Evolutionary conservation across 371 early-diverging fungal genomes (phyloP), one percentile per base, ranked within the genome.

Genomic region (Apophysomyces ossiformis): DNA sequence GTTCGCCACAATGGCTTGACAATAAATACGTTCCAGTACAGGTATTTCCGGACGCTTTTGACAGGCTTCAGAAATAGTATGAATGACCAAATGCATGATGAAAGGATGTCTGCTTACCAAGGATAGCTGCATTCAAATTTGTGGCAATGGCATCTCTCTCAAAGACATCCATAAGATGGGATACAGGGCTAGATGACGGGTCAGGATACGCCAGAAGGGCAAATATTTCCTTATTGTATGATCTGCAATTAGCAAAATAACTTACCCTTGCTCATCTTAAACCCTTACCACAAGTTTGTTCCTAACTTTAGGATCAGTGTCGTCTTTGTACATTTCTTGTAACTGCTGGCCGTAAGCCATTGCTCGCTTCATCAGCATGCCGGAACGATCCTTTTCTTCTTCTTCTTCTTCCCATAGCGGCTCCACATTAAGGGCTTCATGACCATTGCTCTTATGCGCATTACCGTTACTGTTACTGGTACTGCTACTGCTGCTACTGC

Each of bases 201-300:
- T 92, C 86, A 5, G 85, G 74, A 65, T 96, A 95, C 1, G 95
- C 95, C 35, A 94, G 66, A 45, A 94, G 76, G 12, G 93, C 87
- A 70, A 93, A 93, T 5, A 88, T 82, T 60, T 92, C 89, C 71
- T 70, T 57, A 13, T 7, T 37, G 36, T 7, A 47, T 47, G 47
- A 47, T n/a, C 11, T 4, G n/a, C 16, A n/a, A 16, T 13, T 21
- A 18, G 18, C 9, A 9, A 16, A n/a, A 11, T 6, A 6, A 50
- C 1, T 7, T 16, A 56, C 21, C 15, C 50, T 32, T 46, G 21
- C 32, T 26, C 39, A 6, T 46, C 41, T 63, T 56, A 44, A 9
- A 63, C 32, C 45, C 57, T 70, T 70, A 74, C 80, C 72, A 68
- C 65, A 1, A 81, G 57, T 12, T 65, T 68, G 7, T 62, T 65